phyloP scores from a whole-genome alignment of 148 eudicot genomes.

The Nepenthes mirabilis region DNA sequence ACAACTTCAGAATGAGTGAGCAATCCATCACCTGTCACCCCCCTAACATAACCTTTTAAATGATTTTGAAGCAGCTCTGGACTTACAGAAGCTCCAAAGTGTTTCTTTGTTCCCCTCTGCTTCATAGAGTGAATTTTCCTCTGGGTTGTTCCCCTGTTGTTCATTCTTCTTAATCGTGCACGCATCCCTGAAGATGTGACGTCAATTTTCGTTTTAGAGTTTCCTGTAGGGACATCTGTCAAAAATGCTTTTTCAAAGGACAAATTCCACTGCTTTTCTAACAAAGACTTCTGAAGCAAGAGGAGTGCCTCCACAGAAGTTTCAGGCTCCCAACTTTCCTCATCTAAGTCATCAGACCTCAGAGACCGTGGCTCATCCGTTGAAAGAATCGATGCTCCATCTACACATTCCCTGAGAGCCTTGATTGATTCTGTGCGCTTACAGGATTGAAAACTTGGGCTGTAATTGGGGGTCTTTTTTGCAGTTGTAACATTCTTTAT shows the following conservation, averaged over 20 bases:
- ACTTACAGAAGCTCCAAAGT: conserved; percentile 22
- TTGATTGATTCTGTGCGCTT: conserved; percentile 34
- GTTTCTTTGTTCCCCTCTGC: conserved; percentile 22
- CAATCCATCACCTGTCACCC: conserved; percentile 40
- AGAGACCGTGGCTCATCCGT: conserved; percentile 25
- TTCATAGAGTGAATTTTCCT: conserved; percentile 13
- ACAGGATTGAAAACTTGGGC: conserved; percentile 31
- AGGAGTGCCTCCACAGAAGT: conserved; percentile 62
- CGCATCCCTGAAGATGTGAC: conserved; percentile 55
- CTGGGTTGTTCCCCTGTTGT: conserved; percentile 25
- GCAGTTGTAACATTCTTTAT: conserved; percentile 32
- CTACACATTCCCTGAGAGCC: conserved; percentile 48
- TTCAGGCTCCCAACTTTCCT: conserved; percentile 27
- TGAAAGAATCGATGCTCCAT: conserved; percentile 26
- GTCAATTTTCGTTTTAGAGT: conserved; percentile 16
- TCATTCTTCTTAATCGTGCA: conserved; percentile 66
- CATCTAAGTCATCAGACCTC: conserved; percentile 20
- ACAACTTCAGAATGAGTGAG: conserved; percentile 76
- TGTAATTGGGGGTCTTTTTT: conserved; percentile 31
- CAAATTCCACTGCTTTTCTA: conserved; percentile 82
- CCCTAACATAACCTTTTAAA: conserved; percentile 68
- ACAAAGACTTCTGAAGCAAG: conserved; percentile 35
- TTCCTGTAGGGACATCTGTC: conserved; percentile 15
- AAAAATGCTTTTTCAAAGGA: conserved; percentile 27
- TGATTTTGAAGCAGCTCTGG: conserved; percentile 64